Conservation (phyloP, 1,284 basidiomycete genomes). For the Puccinia polysora region DNA sequence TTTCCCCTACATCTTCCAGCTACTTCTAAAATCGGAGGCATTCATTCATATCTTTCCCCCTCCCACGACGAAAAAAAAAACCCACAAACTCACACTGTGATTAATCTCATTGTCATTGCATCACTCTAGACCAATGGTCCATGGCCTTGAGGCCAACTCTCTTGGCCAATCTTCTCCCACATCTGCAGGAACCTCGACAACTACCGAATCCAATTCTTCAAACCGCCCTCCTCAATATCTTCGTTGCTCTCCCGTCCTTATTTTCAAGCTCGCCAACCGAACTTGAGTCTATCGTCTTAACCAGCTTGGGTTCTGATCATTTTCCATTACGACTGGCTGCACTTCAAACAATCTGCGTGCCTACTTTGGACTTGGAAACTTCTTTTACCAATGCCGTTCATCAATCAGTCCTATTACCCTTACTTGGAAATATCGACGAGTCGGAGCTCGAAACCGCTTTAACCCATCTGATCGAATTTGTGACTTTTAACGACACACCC, state of each 20-base stretch:
- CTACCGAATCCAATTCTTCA: constrained; percentile 14
- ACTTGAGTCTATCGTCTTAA: constrained; percentile 13
- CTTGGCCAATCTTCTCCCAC: constrained; percentile 6
- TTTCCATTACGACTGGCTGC: constrained; percentile 18
- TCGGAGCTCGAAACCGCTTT: background rate
- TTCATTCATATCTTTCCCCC: no score
- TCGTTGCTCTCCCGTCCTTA: constrained; percentile 13
- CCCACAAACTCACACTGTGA: no score
- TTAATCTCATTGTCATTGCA: background rate
- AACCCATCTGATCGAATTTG: constrained; percentile 16
- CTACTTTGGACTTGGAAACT: background rate
- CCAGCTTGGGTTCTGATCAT: constrained; percentile 19
- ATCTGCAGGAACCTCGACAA: background rate
- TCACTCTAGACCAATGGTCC: constrained; percentile 5
- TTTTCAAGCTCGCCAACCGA: constrained; percentile 17
- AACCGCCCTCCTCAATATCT: constrained; percentile 23
- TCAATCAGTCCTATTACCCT: background rate
- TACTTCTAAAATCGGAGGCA: no score
- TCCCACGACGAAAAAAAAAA: no score
- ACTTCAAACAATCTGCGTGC: background rate
- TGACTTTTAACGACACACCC: constrained; percentile 3
- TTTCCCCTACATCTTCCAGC: no score
- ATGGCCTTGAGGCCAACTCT: constrained; percentile 13
- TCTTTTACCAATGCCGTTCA: background rate
- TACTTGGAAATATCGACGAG: background rate